phyloP scores from a whole-genome alignment of 169 alveolate genomes.

The Plasmodium adleri region DNA sequence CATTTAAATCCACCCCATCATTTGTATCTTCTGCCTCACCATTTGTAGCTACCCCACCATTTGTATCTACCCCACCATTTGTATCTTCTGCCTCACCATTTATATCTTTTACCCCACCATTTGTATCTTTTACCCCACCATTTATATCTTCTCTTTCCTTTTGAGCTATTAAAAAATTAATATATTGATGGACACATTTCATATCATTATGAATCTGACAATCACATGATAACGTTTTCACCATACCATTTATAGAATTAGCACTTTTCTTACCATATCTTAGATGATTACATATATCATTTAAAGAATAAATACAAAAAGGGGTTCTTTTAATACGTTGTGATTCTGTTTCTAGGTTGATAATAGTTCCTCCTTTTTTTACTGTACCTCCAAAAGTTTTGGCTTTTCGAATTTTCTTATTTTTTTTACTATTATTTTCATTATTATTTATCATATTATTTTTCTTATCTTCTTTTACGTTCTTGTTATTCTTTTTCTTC shows the following conservation, averaged over 20 bases:
- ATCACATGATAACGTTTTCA: neutral
- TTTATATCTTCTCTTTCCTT: neutral
- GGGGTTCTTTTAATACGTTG: conserved; percentile 52
- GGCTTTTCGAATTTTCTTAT: conserved; percentile 6
- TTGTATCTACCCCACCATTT: neutral
- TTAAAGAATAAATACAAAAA: conserved; percentile 28
- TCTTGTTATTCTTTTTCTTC: neutral
- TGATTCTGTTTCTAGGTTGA: conserved; percentile 45
- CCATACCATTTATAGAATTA: neutral
- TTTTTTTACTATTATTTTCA: neutral
- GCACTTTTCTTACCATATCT: conserved; percentile 1
- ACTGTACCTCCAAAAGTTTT: conserved; percentile 41
- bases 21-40: neutral
- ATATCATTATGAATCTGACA: conserved; percentile 31
- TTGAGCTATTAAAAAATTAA: conserved; percentile 1
- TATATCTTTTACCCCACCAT: neutral
- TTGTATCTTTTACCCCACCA: neutral
- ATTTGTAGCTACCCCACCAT: neutral
- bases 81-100: neutral
- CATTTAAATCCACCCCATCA: neutral
- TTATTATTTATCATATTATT: neutral
- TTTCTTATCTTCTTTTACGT: neutral
- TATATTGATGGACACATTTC: conserved; percentile 13
- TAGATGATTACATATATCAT: conserved; percentile 12
- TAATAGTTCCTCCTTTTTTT: conserved; percentile 30